Evolutionary conservation across 176 grass and related monocot genomes (phyloP).

Genomic region (Hyparrhenia diplandra): DNA sequence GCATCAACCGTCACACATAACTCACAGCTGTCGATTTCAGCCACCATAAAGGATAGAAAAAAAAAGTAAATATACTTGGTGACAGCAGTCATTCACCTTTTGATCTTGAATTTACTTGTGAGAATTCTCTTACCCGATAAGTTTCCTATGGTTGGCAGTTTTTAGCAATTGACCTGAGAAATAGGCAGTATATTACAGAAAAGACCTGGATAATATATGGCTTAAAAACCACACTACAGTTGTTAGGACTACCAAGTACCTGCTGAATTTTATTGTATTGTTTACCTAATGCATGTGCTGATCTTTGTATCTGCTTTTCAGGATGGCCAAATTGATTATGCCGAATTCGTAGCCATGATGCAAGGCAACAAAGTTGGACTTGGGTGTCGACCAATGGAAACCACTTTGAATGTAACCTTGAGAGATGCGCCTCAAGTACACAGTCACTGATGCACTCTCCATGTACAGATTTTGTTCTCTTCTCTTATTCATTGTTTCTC

Average conservation of each 20-base stretch:
- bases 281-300: background rate
- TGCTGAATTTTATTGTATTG: background rate
- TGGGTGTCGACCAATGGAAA: slow-evolving; percentile 43
- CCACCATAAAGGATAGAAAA: background rate
- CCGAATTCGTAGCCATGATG: slow-evolving; percentile 83
- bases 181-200: background rate
- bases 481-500: slow-evolving; percentile 21
- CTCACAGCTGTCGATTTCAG: background rate
- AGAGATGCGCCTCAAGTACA: slow-evolving; percentile 58
- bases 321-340: slow-evolving; percentile 86
- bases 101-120: background rate
- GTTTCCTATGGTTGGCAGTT: background rate
- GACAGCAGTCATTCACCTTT: background rate
- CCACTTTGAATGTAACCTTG: slow-evolving; percentile 55
- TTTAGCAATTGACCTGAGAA: background rate
- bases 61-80: background rate
- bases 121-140: background rate
- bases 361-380: slow-evolving; percentile 41
- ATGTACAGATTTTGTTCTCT: slow-evolving; percentile 59
- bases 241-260: background rate
- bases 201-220: background rate
- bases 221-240: background rate
- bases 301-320: slow-evolving; percentile 38
- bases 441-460: slow-evolving; percentile 44
- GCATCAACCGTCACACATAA: background rate